phyloP scores from a whole-genome alignment of 352 stramenopile species.

The Blastocystis sp. region DNA sequence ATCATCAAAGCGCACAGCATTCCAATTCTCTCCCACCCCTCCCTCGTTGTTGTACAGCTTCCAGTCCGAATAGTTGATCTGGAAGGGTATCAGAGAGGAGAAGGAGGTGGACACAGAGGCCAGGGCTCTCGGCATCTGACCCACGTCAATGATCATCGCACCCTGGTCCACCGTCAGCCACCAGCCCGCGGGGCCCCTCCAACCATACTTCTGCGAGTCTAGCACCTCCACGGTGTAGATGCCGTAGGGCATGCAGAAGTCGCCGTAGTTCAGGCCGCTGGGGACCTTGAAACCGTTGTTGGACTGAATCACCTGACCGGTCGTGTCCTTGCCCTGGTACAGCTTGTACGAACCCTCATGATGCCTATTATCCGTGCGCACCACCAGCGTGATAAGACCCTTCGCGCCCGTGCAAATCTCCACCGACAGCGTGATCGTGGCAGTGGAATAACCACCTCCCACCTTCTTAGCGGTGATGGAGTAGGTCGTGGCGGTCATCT shows the following conservation, averaged over 20 bases:
- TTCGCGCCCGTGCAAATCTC: not conserved
- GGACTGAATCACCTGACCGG: not conserved
- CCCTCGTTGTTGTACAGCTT: not conserved
- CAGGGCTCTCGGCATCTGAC: not conserved
- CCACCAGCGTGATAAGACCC: not conserved
- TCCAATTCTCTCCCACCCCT: not conserved
- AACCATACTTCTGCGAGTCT: constrained; percentile 22
- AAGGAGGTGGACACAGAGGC: constrained; percentile 6
- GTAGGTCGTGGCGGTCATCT: constrained; percentile 3
- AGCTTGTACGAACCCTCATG: constrained; percentile 16
- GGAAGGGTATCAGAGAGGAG: constrained; percentile 9
- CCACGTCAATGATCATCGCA: constrained; percentile 5
- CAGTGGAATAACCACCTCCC: not conserved
- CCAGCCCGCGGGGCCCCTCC: not conserved
- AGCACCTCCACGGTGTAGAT: constrained; percentile 29
- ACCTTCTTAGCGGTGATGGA: constrained; percentile 57
- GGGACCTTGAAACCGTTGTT: constrained; percentile 11
- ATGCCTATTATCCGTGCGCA: not conserved
- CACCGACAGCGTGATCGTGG: not conserved
- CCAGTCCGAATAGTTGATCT: constrained; percentile 47
- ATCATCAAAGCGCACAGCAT: not conserved
- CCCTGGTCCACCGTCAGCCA: constrained; percentile 27
- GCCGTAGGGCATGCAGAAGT: constrained; percentile 36
- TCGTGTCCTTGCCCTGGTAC: not conserved
- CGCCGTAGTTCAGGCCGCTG: not conserved